Evolutionary conservation across 2,329 filamentous ascomycete species (phyloP), one percentile per base, ranked within the genome.

Genomic region (Dichotomopilus funicola): DNA sequence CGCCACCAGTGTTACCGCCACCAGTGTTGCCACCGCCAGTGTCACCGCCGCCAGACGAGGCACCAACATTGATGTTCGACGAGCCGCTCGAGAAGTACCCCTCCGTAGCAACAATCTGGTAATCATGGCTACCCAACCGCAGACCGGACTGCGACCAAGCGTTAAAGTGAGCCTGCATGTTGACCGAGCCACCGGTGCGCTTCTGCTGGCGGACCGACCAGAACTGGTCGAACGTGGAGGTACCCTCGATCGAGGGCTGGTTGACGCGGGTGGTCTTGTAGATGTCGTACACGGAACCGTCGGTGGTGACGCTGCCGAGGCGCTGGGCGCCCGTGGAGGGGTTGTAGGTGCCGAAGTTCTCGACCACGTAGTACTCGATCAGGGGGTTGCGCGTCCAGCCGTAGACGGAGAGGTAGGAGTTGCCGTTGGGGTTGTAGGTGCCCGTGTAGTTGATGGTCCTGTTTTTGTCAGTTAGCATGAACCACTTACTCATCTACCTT

Each of bases 61-160:
- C 62, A 31, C 67, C 62, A 38, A 71, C 66, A 6, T 61, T 66
- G 54, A 80, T 76, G 40, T 65, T 68, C 47, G 77, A 69, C 42
- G 69, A 72, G 9, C 78, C 78, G 59, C 68, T 74, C 66, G 75
- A 78, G 58, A 73, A 71, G 67, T 79, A 78, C 1, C 76, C 77
- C 67, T 80, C 77, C 4, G 75, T 78, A 6, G 77, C 77, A 4
- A 79, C 67, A 56, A 81, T 79, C 73, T 76, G 73, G 69, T 81
- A 81, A 66, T 80, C 70, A 64, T 76, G 73, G 49, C 64, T 68
- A 4, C 78, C 78, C 9, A 81, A 64, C 42, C 67, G 69, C 64
- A 78, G 65, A 10, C 78, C 78, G 27, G 65, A 56, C 57, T 67
- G 65, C 4, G 64, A 61, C 79, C 79, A 82, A n/a, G 77, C 77